A percentile compares a stretch with the other conserved stretches of the same genome.
These are phyloP conservation scores for Setaria italica DNA, from an alignment of 202 grass and related monocot species.

Conservation along the genomic window DNA sequence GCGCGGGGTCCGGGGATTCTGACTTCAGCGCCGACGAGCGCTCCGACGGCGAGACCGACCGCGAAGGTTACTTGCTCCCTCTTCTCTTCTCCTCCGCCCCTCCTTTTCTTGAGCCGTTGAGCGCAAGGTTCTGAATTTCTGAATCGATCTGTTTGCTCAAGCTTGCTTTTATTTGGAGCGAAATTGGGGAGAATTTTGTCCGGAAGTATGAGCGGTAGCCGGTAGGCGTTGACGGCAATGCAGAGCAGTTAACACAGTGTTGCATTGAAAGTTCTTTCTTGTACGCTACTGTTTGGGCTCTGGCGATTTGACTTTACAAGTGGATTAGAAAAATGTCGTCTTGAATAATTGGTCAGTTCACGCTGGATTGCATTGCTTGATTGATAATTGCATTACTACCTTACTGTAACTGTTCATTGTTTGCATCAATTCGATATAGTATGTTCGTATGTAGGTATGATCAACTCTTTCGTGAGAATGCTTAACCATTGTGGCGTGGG, in stretches of 20 bases:
- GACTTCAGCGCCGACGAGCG: conserved; percentile 89
- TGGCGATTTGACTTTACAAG: conserved; percentile 3
- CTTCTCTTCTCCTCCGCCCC: background rate
- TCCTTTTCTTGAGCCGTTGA: background rate
- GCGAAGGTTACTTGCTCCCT: conserved; percentile 46
- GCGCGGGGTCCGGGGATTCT: conserved; percentile 54
- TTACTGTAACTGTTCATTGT: background rate
- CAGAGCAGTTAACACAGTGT: conserved; percentile 16
- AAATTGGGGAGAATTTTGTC: conserved; percentile 33
- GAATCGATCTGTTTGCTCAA: conserved; percentile 34
- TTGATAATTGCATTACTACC: background rate
- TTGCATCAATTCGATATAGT: conserved; percentile 32
- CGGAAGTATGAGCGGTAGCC: conserved; percentile 26
- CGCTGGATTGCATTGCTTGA: background rate
- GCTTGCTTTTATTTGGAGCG: conserved; percentile 29
- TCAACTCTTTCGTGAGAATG: conserved; percentile 11
- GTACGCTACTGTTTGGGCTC: conserved; percentile 37
- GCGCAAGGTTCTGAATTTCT: conserved; percentile 25
- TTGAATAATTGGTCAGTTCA: conserved; percentile 3
- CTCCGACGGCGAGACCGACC: conserved; percentile 60
- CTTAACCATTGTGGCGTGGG: conserved; percentile 7
- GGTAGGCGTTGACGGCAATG: conserved; percentile 34
- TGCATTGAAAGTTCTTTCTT: conserved; percentile 48
- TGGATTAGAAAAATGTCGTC: background rate
- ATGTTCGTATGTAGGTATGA: background rate